A percentile compares a stretch with the other conserved stretches of the same genome.
phyloP scores from a whole-genome alignment of 2,329 filamentous ascomycete genomes.

The Arthrobotrys pseudoclavata region DNA sequence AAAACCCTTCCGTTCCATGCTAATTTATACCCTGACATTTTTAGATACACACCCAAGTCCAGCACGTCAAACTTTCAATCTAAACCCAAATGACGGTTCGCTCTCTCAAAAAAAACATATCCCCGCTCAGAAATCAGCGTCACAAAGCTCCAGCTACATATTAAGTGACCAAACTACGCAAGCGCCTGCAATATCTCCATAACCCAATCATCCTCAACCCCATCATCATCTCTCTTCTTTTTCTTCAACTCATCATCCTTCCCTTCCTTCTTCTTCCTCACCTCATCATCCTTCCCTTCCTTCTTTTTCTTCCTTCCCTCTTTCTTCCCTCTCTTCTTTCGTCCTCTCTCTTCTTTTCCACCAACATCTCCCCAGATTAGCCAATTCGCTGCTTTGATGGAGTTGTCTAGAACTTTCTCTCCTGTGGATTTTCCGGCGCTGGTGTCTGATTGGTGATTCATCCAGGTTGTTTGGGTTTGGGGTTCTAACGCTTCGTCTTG shows the following conservation, averaged over 20 bases:
- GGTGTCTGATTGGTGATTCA: not conserved
- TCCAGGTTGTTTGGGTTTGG: not conserved
- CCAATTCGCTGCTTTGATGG: conserved; percentile 21
- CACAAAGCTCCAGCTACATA: not conserved
- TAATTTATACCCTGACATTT: not conserved
- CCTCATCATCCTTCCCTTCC: not conserved
- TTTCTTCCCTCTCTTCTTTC: conserved; percentile 9
- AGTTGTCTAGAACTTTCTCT: not conserved
- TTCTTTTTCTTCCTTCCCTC: not conserved
- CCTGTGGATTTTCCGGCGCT: not conserved
- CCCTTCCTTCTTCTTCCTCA: not conserved
- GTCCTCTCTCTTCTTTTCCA: not conserved
- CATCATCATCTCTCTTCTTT: conserved; percentile 18
- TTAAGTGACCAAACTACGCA: conserved; percentile 6
- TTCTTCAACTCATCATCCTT: not conserved
- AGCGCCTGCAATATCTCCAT: conserved; percentile 2
- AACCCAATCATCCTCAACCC: conserved; percentile 13
- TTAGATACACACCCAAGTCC: not conserved
- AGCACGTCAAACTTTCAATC: not conserved
- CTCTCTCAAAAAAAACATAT: too few relatives aligned
- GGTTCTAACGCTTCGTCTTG: not conserved
- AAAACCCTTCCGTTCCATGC: not conserved
- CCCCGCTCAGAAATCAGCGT: not conserved
- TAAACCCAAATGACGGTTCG: not conserved
- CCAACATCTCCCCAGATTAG: conserved; percentile 12